phyloP scores from a whole-genome alignment of 106 monocot species.

The Cymbidium sinense region DNA sequence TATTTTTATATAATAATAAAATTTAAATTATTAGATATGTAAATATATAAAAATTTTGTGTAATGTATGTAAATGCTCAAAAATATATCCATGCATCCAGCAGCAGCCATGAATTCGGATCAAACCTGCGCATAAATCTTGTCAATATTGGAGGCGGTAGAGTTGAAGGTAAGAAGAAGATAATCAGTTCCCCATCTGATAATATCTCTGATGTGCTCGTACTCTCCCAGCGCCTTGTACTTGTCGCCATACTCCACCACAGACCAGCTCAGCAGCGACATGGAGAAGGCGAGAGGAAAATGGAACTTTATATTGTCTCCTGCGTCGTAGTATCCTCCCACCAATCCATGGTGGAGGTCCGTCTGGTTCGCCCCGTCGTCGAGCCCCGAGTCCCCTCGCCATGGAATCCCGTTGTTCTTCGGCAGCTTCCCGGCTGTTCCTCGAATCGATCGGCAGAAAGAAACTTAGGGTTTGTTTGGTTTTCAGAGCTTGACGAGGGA shows the following conservation, averaged over 20 bases:
- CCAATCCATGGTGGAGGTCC: conserved; percentile 83
- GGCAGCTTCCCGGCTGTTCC: conserved; percentile 65
- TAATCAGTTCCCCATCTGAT: conserved; percentile 98
- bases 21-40: no score
- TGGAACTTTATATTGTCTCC: conserved; percentile 98
- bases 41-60: no score
- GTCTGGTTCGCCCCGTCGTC: conserved; percentile 41
- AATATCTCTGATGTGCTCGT: conserved; percentile 72
- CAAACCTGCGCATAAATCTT: conserved; percentile 75
- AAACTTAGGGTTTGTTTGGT: no score
- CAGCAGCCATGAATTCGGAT: not conserved
- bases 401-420: conserved; percentile 68
- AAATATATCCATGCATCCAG: no score
- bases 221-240: conserved; percentile 71
- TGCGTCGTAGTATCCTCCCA: conserved; percentile 96
- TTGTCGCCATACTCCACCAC: conserved; percentile 80
- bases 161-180: conserved; percentile 83
- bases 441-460: not conserved
- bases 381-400: conserved; percentile 75
- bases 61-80: no score
- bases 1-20: no score
- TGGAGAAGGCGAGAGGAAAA: conserved; percentile 97
- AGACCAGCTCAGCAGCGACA: conserved; percentile 89
- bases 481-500: no score
- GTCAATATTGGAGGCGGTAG: conserved; percentile 50